These are phyloP conservation scores for Setomelanomma holmii DNA, from an alignment of 2,329 filamentous ascomycete genomes.

Conservation along the genomic window DNA sequence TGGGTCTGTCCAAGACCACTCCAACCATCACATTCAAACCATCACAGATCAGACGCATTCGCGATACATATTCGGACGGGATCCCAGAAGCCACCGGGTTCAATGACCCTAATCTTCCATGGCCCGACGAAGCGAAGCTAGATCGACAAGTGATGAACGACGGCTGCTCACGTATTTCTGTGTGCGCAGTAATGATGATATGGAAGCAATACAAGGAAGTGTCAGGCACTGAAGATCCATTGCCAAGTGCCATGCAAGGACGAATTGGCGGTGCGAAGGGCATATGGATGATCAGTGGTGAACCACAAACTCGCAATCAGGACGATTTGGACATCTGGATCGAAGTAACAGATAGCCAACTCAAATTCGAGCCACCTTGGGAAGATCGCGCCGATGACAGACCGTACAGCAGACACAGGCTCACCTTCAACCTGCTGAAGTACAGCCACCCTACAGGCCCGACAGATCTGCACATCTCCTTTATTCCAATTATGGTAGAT, in stretches of 20 bases:
- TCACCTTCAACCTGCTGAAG: slow-evolving; percentile 70
- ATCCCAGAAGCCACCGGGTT: slow-evolving; percentile 44
- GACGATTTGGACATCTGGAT: slow-evolving; percentile 65
- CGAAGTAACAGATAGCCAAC: slow-evolving; percentile 68
- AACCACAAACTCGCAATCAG: slow-evolving; percentile 51
- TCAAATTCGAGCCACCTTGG: slow-evolving; percentile 66
- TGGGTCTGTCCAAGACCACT: slow-evolving; percentile 52
- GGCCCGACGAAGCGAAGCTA: slow-evolving; percentile 17
- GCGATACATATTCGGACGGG: slow-evolving; percentile 41
- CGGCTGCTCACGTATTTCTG: slow-evolving; percentile 70
- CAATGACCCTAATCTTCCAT: slow-evolving; percentile 42
- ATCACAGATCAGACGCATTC: slow-evolving; percentile 43
- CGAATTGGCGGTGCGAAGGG: slow-evolving; percentile 78
- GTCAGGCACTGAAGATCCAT: slow-evolving; percentile 68
- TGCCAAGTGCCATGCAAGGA: slow-evolving; percentile 71
- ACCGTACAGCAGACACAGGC: slow-evolving; percentile 56
- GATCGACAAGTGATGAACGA: slow-evolving; percentile 53
- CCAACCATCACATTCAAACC: slow-evolving; percentile 47
- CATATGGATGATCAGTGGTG: slow-evolving; percentile 71
- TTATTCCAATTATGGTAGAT: slow-evolving; percentile 72
- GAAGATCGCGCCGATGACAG: slow-evolving; percentile 54
- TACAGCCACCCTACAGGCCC: slow-evolving; percentile 57
- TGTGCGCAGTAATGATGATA: slow-evolving; percentile 63
- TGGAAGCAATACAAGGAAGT: slow-evolving; percentile 58
- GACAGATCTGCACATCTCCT: slow-evolving; percentile 69